phyloP scores from a whole-genome alignment of 228 moss, liverwort and hornwort genomes.

The Sphagnum fallax region DNA sequence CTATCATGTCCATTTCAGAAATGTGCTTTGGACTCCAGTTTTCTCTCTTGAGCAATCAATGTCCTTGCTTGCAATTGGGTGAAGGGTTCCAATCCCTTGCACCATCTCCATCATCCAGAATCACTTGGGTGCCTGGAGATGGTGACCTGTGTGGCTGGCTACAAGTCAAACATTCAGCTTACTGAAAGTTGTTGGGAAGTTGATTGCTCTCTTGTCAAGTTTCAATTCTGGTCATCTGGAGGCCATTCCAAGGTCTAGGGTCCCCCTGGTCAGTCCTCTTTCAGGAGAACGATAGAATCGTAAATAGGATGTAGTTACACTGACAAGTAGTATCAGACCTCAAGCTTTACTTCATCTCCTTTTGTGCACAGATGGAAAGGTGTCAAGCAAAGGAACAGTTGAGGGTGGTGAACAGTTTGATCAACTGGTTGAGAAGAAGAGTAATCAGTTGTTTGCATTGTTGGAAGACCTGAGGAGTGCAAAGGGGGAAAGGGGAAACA shows the following conservation, averaged over 20 bases:
- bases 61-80: too few species aligned
- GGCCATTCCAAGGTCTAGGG: too few species aligned
- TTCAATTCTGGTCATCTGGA: not conserved
- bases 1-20: not conserved
- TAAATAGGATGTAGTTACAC: not conserved
- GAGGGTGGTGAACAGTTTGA: constrained; percentile 7
- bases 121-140: too few species aligned
- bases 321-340: not conserved
- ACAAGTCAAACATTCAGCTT: not conserved
- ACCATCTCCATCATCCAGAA: too few species aligned
- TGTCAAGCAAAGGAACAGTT: not conserved
- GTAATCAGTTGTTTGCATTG: constrained; percentile 32
- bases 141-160: not conserved
- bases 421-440: constrained; percentile 41
- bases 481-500: constrained; percentile 48
- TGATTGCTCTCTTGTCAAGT: not conserved
- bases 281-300: too few species aligned
- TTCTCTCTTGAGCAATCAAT: not conserved
- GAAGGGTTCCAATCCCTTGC: too few species aligned
- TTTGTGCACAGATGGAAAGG: not conserved
- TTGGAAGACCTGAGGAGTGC: constrained; percentile 43
- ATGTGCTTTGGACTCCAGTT: not conserved
- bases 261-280: too few species aligned
- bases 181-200: not conserved
- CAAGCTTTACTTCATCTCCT: not conserved